Evolutionary conservation across 2,329 filamentous ascomycete genomes (phyloP), one percentile per base, ranked within the genome.

Genomic region (Penicillium sp.): DNA sequence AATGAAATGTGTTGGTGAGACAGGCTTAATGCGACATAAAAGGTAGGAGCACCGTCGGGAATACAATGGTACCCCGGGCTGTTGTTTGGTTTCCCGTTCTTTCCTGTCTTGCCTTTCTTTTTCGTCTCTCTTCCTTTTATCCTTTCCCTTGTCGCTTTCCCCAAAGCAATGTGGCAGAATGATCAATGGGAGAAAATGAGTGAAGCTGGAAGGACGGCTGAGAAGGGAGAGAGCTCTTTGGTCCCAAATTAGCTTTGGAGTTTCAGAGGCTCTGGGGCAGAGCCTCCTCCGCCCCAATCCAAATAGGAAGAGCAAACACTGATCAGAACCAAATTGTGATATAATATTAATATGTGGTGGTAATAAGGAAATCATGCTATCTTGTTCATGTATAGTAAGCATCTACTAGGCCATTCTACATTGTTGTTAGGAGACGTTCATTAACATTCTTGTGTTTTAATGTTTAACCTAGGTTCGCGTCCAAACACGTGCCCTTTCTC

Each of bases 401-500:
- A 37, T n/a, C 16, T 37, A 9, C 6, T n/a, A 37, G 13, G 14
- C 41, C 24, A 14, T 7, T 37, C 33, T 19, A 10, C 9, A 10
- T 19, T 39, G 14, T 39, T 39, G 27, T 39, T 39, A 9, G 35
- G 9, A 3, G 3, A 19, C 9, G 10, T 19, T 19, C 8, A 39
- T 19, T 37, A 13, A 19, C 35, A 39, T 19, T n/a, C n/a, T 8
- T 14, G 10, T 29, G 27, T 29, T 29, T 29, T 3, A 29, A 29
- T 3, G 21, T 16, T 16, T 3, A 53, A 62, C 54, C 52, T 49
- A 55, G 48, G 48, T 52, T 60, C 57, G 57, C 51, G 53, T 53
- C 35, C 26, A 48, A 51, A 61, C 63, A 64, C 62, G 63, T 65
- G 62, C 57, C 44, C 39, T 48, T 46, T 49, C 54, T 55, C 57